phyloP scores from a whole-genome alignment of 1,284 basidiomycete species.

The Austroboletus niveus region DNA sequence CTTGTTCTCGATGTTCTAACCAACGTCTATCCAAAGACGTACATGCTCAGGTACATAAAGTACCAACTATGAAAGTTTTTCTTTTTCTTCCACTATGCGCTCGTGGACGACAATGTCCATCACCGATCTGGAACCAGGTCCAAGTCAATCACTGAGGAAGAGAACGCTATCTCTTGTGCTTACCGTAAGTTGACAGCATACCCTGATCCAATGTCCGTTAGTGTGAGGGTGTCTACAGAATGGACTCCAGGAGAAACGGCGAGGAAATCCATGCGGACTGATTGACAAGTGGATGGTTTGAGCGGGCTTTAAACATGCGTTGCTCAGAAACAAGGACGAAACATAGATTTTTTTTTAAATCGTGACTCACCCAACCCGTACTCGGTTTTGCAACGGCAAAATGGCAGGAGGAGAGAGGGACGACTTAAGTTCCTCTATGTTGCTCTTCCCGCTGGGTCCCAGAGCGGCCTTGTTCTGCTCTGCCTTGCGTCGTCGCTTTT shows the following conservation, averaged over 20 bases:
- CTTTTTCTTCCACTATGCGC: slow-evolving; percentile 11
- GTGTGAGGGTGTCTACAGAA: slow-evolving; percentile 65
- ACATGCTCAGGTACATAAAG: slow-evolving; percentile 13
- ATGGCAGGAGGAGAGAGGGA: slow-evolving; percentile 55
- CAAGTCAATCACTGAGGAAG: background rate
- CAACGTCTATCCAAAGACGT: slow-evolving; percentile 1
- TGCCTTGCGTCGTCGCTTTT: slow-evolving; percentile 43
- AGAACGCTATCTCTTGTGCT: slow-evolving; percentile 12
- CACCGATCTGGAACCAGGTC: slow-evolving; percentile 46
- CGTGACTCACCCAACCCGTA: slow-evolving; percentile 73
- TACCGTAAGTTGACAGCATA: slow-evolving; percentile 74
- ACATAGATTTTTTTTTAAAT: background rate
- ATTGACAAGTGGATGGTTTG: slow-evolving; percentile 77
- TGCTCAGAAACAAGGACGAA: slow-evolving; percentile 9
- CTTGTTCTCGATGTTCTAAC: slow-evolving; percentile 1
- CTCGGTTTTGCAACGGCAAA: slow-evolving; percentile 75
- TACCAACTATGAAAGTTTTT: slow-evolving; percentile 11
- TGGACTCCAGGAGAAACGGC: slow-evolving; percentile 81
- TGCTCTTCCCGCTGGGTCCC: slow-evolving; percentile 9
- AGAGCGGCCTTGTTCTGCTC: slow-evolving; percentile 26
- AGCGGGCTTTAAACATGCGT: slow-evolving; percentile 55
- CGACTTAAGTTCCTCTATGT: slow-evolving; percentile 33
- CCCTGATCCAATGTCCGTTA: slow-evolving; percentile 73
- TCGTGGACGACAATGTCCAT: slow-evolving; percentile 70
- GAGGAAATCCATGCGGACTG: slow-evolving; percentile 83